Base-by-base conservation (phyloP, 2,329 filamentous ascomycete genomes). In the Cladophialophora yegresii region DNA sequence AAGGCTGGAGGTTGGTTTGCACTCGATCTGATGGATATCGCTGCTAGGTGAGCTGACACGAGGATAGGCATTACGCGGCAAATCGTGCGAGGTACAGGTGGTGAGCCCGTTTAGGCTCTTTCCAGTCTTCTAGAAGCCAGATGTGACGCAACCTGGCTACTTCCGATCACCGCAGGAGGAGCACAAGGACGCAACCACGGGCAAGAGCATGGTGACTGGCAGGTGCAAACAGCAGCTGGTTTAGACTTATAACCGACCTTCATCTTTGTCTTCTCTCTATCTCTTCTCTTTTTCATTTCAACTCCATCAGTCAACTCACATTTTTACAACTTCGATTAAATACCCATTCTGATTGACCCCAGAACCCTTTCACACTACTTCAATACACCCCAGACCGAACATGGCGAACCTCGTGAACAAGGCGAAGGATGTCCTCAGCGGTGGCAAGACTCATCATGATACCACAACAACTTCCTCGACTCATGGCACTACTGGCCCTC, bases 331-430 rank as follows among this genome's bases (percentile, higher is more conserved):
- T 4, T 2, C 7, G 30, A 16, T 33, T 10, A 54, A 54, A 30
- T 9, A 26, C 47, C 26, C 47, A 12, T 50, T 50, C 23, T 28
- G 22, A 23, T 49, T 49, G 20, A 50, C 22, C n/a, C 47, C 22
- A 26, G 47, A 50, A 22, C 20, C 28, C 10, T 12, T n/a, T n/a
- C 40, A 33, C 9, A 23, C 22, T 10, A 45, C 40, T 9, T 57
- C 55, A 54, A 53, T 49, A n/a, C n/a, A n/a, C n/a, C 20, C 36
- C 6, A 16, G 16, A 40, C 8, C 45, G 76, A 76, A 62, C 65
- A 83, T 83, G 81, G 79, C 79, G 45, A 72, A 72, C 57, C 71
- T 81, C 60, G 70, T 81, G 61, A 75, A 82, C 72, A 83, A 82
- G 65, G 76, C 81, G 60, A 83, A 82, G 72, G 77, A 82, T 47